Evolutionary conservation across 202 grass and related monocot species (phyloP), one percentile per base, ranked within the genome.

Genomic region (Saccharum hybrid): DNA sequence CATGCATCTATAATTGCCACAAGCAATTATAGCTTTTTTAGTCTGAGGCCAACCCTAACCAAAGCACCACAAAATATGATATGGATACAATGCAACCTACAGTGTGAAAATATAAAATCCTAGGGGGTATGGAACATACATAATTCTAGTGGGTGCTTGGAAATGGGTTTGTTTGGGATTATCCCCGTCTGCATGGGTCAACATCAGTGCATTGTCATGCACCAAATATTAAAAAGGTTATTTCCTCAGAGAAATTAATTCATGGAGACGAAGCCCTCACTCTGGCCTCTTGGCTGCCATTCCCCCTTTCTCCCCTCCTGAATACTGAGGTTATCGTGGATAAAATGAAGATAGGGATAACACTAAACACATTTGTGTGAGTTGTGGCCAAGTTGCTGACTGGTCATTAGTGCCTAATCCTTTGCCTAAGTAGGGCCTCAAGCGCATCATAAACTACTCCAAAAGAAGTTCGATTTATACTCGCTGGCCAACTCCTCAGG

Each of bases 121-220:
- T n/a, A n/a, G n/a, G n/a, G n/a, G n/a, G n/a, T n/a, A n/a, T n/a
- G n/a, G n/a, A n/a, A n/a, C n/a, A n/a, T n/a, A n/a, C n/a, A n/a
- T n/a, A n/a, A n/a, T n/a, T n/a, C n/a, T n/a, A n/a, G n/a, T n/a
- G 31, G 66, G 66, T 77, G 79, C 67, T 9, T 56, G 84, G 49
- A 84, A 93, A 90, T 82, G 63, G 83, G 85, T 77, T 89, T 83
- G 81, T 83, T 89, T 71, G 78, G 80, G 76, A 87, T 85, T 87
- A 88, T 96, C 84, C 86, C 81, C 14, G 72, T 72, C 63, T 82
- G 85, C 82, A 71, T 80, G 43, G 40, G 90, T 96, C 88, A 67
- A 71, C 86, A 88, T 93, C 93, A 82, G 18, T 60, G 86, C 88
- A 78, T 79, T 68, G 88, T 89, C 86, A 91, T 80, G 70, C 82